phyloP scores from a whole-genome alignment of 352 stramenopile genomes.

The Phytophthora macrochlamydospora region DNA sequence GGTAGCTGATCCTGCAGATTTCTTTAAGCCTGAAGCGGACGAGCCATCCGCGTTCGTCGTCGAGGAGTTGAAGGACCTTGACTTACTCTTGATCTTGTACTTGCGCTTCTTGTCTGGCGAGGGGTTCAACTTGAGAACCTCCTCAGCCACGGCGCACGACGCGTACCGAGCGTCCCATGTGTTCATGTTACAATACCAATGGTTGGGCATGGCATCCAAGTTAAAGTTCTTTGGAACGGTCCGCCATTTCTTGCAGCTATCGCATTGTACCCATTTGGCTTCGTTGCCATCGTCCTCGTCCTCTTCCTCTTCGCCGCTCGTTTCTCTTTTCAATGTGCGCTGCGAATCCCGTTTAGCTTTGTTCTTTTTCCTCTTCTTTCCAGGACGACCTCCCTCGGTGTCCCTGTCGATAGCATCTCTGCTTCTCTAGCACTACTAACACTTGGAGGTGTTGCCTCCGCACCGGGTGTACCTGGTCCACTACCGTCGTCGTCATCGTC shows the following conservation, averaged over 20 bases:
- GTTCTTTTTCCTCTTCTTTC: conserved; percentile 74
- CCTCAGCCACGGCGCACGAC: conserved; percentile 90
- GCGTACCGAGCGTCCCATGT: conserved; percentile 87
- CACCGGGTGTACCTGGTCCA: conserved; percentile 25
- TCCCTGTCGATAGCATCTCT: conserved; percentile 10
- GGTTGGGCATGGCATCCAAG: conserved; percentile 90
- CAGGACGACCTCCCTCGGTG: conserved; percentile 13
- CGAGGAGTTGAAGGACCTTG: conserved; percentile 24
- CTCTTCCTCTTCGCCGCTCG: conserved; percentile 16
- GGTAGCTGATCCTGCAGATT: conserved; percentile 15
- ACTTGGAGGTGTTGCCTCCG: conserved; percentile 16
- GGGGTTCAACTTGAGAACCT: conserved; percentile 62
- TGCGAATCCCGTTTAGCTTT: conserved; percentile 25
- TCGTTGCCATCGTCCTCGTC: conserved; percentile 52
- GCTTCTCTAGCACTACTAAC: background rate
- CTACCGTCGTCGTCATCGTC: conserved; percentile 51
- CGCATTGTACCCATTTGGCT: conserved; percentile 96
- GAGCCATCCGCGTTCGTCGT: conserved; percentile 40
- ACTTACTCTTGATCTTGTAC: conserved; percentile 40
- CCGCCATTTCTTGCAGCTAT: conserved; percentile 96
- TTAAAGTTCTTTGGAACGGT: conserved; percentile 91
- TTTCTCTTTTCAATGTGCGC: conserved; percentile 25
- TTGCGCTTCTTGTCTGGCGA: conserved; percentile 35
- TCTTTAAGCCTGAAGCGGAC: conserved; percentile 42
- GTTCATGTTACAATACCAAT: conserved; percentile 98